Percentiles rank a stretch among this genome's conserved stretches.
Conservation (phyloP, 1,284 basidiomycete species). For the Caloboletus firmus region DNA sequence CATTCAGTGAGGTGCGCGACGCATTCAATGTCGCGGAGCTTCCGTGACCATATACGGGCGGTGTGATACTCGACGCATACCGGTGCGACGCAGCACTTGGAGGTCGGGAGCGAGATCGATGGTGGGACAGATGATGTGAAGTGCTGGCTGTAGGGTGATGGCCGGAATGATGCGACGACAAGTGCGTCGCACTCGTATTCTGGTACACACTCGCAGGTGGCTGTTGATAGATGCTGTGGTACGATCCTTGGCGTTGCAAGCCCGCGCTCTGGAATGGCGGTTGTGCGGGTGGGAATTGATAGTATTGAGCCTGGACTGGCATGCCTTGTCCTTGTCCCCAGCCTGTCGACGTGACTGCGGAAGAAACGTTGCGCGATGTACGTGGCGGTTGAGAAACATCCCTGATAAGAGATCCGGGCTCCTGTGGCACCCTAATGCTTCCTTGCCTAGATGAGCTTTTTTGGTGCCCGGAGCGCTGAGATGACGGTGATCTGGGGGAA, state of each 20-base stretch:
- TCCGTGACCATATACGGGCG: conserved; percentile 28
- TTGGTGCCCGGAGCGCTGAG: conserved; percentile 16
- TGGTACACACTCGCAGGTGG: conserved; percentile 12
- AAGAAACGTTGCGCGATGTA: conserved; percentile 14
- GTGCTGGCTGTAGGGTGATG: conserved; percentile 6
- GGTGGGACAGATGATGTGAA: conserved; percentile 20
- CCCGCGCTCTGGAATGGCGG: conserved; percentile 7
- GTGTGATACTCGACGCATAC: conserved; percentile 31
- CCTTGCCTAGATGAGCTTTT: conserved; percentile 22
- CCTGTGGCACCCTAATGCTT: conserved; percentile 16
- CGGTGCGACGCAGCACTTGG: conserved; percentile 34
- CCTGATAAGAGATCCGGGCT: conserved; percentile 8
- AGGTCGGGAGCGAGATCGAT: conserved; percentile 30
- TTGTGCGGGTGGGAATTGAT: not conserved
- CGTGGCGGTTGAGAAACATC: conserved; percentile 24
- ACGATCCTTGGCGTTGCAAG: conserved; percentile 23
- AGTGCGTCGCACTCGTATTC: conserved; percentile 12
- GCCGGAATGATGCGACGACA: conserved; percentile 7
- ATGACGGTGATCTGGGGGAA: conserved; percentile 18
- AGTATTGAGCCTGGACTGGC: not conserved
- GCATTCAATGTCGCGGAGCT: conserved; percentile 19
- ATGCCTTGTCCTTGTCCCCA: conserved; percentile 12
- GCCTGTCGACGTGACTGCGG: conserved; percentile 1
- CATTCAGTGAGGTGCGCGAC: conserved; percentile 28
- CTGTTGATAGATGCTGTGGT: conserved; percentile 12